Conservation (phyloP, 306 rosid genomes). For the Styphnolobium japonicum region DNA sequence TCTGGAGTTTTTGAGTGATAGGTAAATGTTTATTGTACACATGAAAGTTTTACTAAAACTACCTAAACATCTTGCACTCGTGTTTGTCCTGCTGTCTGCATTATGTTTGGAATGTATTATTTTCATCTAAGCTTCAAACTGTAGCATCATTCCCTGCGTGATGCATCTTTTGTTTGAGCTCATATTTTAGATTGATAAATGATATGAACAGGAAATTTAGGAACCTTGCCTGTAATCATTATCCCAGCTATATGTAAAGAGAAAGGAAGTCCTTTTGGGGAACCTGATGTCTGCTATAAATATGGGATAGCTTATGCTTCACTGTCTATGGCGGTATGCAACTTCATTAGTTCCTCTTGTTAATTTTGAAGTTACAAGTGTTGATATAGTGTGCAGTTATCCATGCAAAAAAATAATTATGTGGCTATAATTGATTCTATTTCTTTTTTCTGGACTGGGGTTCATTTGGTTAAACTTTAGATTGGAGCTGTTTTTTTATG, state of each 20-base stretch:
- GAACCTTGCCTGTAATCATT: conserved; percentile 47
- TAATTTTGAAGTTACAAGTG: neutral
- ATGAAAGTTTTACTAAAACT: neutral
- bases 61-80: neutral
- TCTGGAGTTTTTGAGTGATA: neutral
- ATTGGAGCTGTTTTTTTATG: conserved; percentile 65
- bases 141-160: neutral
- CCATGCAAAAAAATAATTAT: too few relatives aligned
- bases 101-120: neutral
- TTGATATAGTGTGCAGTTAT: neutral
- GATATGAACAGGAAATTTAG: conserved; percentile 50
- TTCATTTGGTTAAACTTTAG: conserved; percentile 40
- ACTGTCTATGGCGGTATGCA: conserved; percentile 60
- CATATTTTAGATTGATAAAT: neutral
- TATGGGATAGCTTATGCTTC: conserved; percentile 54
- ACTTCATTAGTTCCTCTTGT: conserved; percentile 11
- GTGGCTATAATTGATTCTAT: neutral
- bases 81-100: neutral
- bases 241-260: conserved; percentile 49
- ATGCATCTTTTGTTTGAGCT: conserved; percentile 18
- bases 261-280: conserved; percentile 56
- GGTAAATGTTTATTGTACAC: neutral
- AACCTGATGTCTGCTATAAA: conserved; percentile 34
- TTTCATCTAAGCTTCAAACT: neutral
- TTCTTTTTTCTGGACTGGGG: conserved; percentile 3